A percentile compares a stretch with the other conserved stretches of the same genome.
Evolutionary conservation across 176 grass and related monocot genomes (phyloP).

Genomic region (Oryza rufipogon): DNA sequence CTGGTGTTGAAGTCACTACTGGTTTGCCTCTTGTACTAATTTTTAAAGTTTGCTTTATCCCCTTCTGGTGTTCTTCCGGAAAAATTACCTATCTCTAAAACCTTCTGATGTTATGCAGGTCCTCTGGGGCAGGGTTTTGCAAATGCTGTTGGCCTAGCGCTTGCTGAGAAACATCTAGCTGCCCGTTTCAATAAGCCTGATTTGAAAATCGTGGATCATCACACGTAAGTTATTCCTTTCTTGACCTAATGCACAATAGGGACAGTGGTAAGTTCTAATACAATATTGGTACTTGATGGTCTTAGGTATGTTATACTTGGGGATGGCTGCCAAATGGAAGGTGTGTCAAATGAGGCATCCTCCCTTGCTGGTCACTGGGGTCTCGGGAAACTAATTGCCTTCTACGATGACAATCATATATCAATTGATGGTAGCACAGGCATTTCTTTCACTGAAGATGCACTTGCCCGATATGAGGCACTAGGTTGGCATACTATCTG

Average conservation of each 20-base stretch:
- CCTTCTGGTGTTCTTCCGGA: not conserved
- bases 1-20: conserved; percentile 88
- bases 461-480: conserved; percentile 66
- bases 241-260: not conserved
- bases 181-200: conserved; percentile 90
- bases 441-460: conserved; percentile 94
- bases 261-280: not conserved
- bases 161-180: conserved; percentile 85
- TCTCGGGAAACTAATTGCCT: conserved; percentile 89
- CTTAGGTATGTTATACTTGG: conserved; percentile 77
- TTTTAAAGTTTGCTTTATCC: not conserved
- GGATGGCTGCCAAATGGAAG: conserved; percentile 97
- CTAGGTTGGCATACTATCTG: conserved; percentile 95
- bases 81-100: not conserved
- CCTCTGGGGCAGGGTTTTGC: conserved; percentile 90
- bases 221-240: conserved; percentile 61
- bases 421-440: conserved; percentile 84
- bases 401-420: conserved; percentile 98
- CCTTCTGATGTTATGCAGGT: conserved; percentile 49
- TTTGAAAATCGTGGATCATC: conserved; percentile 73
- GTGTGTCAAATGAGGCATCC: conserved; percentile 76
- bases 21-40: conserved; percentile 43
- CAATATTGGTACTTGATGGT: conserved; percentile 15
- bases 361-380: conserved; percentile 95
- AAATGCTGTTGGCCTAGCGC: conserved; percentile 83